Conservation (phyloP, 139 green algal species). For the Chlorella sp. region DNA sequence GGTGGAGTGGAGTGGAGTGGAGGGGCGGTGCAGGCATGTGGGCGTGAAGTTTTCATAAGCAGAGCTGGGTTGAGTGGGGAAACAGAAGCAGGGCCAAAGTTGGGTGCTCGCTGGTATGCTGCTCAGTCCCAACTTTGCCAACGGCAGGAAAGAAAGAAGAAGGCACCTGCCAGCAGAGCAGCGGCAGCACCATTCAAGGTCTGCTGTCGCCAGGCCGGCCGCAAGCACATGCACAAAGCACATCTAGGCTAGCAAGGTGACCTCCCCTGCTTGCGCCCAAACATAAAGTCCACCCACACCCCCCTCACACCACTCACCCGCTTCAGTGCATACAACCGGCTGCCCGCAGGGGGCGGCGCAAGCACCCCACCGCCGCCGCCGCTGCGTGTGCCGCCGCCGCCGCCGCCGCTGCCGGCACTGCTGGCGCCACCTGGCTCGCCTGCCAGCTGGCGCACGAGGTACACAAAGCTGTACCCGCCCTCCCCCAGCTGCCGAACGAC, state of each 20-base stretch:
- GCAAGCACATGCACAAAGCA: too few relatives aligned
- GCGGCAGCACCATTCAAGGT: too few relatives aligned
- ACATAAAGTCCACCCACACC: too few relatives aligned
- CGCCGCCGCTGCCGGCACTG: neutral
- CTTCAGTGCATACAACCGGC: constrained; percentile 55
- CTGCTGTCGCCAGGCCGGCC: too few relatives aligned
- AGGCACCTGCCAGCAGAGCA: too few relatives aligned
- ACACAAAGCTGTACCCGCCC: constrained; percentile 85
- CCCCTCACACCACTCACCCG: constrained; percentile 35
- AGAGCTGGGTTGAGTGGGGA: neutral
- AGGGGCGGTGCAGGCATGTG: neutral
- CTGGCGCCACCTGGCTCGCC: neutral
- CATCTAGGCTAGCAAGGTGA: neutral
- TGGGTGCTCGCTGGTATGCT: neutral
- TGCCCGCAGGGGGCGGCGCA: neutral
- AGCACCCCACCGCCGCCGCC: neutral
- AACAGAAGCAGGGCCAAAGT: neutral
- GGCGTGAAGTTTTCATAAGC: too few relatives aligned
- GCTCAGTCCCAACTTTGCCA: too few relatives aligned
- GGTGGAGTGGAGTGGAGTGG: neutral
- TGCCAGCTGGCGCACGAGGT: constrained; percentile 65
- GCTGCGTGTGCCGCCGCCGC: neutral
- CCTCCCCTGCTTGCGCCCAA: too few relatives aligned
- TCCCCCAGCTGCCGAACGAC: constrained; percentile 71
- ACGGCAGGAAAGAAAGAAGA: too few relatives aligned